These are phyloP conservation scores for Ettlia oleoabundans DNA, from an alignment of 139 green algal genomes.

Conservation along the genomic window DNA sequence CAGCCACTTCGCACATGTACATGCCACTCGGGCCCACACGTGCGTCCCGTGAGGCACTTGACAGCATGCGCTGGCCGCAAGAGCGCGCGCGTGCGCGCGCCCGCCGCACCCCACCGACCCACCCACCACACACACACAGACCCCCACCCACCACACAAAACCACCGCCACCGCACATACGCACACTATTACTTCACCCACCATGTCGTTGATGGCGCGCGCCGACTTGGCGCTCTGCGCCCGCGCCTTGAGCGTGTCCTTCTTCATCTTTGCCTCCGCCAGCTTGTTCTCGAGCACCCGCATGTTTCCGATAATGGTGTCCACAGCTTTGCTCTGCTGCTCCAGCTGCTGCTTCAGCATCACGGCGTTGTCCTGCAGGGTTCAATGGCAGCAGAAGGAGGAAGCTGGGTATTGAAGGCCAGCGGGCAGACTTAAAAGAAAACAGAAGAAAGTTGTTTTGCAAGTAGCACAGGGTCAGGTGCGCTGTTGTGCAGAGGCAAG, in stretches of 20 bases:
- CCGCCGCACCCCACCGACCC: too few species aligned
- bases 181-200: too few species aligned
- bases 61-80: too few species aligned
- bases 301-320: constrained; percentile 95
- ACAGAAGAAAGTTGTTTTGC: not conserved
- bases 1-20: too few species aligned
- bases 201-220: constrained; percentile 65
- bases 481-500: too few species aligned
- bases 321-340: constrained; percentile 85
- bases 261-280: constrained; percentile 90
- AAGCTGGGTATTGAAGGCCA: not conserved
- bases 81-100: too few species aligned
- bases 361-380: constrained; percentile 83
- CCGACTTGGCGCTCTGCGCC: constrained; percentile 88
- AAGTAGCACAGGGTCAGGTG: too few species aligned
- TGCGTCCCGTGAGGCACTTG: too few species aligned
- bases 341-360: constrained; percentile 86
- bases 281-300: constrained; percentile 85
- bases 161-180: too few species aligned
- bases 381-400: not conserved
- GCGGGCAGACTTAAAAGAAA: not conserved
- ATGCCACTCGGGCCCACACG: too few species aligned
- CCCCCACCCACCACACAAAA: too few species aligned
- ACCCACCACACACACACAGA: too few species aligned
- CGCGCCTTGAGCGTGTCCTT: constrained; percentile 99